Evolutionary conservation across 179 eudicot species (phyloP).

Genomic region (Monotropa hypopitys): DNA sequence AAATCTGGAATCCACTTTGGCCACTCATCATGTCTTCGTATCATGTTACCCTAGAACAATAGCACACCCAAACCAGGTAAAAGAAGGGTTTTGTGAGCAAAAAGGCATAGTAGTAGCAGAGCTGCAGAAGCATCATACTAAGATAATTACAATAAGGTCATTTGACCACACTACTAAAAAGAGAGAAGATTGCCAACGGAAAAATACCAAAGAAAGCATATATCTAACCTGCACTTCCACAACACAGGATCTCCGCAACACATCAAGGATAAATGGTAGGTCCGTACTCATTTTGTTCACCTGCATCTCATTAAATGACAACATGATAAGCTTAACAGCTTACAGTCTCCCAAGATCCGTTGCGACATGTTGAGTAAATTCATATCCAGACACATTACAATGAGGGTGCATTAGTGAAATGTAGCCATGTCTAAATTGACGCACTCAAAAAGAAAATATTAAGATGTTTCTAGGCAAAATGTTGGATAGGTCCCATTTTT

Average conservation of each 20-base stretch:
- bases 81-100: background rate
- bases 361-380: background rate
- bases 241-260: conserved; percentile 49
- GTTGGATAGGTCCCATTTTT: too few species aligned
- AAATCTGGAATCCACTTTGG: conserved; percentile 46
- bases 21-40: conserved; percentile 86
- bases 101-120: background rate
- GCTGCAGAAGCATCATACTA: background rate
- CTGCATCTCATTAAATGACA: conserved; percentile 28
- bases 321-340: background rate
- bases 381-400: background rate
- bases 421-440: background rate
- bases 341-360: background rate
- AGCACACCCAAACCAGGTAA: conserved; percentile 8
- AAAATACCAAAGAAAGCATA: conserved; percentile 3
- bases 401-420: background rate
- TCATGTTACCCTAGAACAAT: conserved; percentile 46
- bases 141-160: background rate
- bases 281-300: conserved; percentile 73
- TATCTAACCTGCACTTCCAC: conserved; percentile 73
- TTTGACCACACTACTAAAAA: background rate
- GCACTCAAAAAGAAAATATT: background rate
- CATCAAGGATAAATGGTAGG: conserved; percentile 53
- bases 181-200: background rate
- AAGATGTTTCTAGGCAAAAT: background rate